phyloP scores from a whole-genome alignment of 495 filamentous ascomycete genomes.

The Penicillium verhagenii region DNA sequence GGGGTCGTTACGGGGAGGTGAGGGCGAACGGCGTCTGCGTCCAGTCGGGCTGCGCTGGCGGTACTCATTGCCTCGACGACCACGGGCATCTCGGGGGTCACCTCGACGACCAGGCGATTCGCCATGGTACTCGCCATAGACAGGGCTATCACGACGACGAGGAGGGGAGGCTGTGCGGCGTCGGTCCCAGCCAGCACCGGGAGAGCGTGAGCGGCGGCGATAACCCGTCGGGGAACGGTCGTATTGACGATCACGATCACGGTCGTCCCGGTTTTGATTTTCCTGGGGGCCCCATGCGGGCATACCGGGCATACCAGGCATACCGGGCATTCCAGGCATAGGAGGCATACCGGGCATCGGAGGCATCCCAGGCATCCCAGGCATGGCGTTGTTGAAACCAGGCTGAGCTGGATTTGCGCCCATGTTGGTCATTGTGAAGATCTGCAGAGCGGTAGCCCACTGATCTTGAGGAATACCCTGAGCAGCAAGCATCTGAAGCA shows the following conservation, averaged over 20 bases:
- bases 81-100: conserved; percentile 57
- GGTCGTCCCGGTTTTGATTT: conserved; percentile 60
- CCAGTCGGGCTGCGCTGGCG: conserved; percentile 78
- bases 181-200: conserved; percentile 56
- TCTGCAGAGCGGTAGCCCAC: conserved; percentile 54
- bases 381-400: conserved; percentile 25
- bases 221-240: conserved; percentile 59
- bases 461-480: conserved; percentile 62
- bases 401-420: conserved; percentile 33
- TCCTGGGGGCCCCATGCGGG: conserved; percentile 42
- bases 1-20: conserved; percentile 53
- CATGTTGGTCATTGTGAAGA: conserved; percentile 40
- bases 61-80: conserved; percentile 60
- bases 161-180: conserved; percentile 57
- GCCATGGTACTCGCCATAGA: conserved; percentile 65
- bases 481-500: conserved; percentile 56
- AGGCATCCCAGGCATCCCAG: conserved; percentile 8
- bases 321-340: background rate
- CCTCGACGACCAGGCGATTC: conserved; percentile 60
- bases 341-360: conserved; percentile 3
- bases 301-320: conserved; percentile 25
- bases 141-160: conserved; percentile 66
- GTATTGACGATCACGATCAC: conserved; percentile 54
- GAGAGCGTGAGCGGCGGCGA: conserved; percentile 75
- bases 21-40: conserved; percentile 62